Base-by-base conservation (phyloP, 2,329 filamentous ascomycete genomes). In the Alternaria brassicae region DNA sequence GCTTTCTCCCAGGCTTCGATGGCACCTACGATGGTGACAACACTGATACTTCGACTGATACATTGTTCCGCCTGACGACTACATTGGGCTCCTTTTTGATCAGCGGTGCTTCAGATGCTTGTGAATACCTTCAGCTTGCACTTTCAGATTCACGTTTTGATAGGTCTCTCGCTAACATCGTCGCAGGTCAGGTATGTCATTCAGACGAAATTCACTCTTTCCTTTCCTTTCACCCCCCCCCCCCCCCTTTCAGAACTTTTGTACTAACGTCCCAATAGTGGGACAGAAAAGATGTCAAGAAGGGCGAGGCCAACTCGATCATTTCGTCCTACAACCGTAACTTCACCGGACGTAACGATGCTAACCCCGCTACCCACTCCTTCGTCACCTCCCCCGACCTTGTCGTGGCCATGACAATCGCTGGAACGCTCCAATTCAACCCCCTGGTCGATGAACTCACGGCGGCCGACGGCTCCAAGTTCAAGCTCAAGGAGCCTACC, bases 321-420 rank as follows among this genome's bases (percentile, higher is more conserved):
- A 85, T 99, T 78, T 97, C 93, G 45, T 98, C 95, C 27, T 99
- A 97, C 89, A 99, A 99, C 90, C 93, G 95, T 82, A 98, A 99
- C 89, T 98, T 99, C 85, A 98, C 94, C 62, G 94, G 94, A 69
- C 92, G 95, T 78, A 98, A 98, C 81, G 93, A 97, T 72, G 93
- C 91, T 69, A 98, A 97, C 86, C 93, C 93, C 39, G 92, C 92
- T 55, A 97, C 93, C 51, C 93, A 96, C 84, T 92, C 92, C 58
- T 97, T 97, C 80, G 93, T 96, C 69, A 90, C 93, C 66, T 96
- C 92, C 6, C 93, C 93, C 56, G 93, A 97, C 78, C 84, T 97
- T 62, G 92, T 96, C 41, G 91, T 96, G 53, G 93, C 93, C 68
- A 82, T 97, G 84, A 89, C 90, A 61, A 87, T 96, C 75, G 92